phyloP scores from a whole-genome alignment of 345 rosid genomes.

The Brassica incana region DNA sequence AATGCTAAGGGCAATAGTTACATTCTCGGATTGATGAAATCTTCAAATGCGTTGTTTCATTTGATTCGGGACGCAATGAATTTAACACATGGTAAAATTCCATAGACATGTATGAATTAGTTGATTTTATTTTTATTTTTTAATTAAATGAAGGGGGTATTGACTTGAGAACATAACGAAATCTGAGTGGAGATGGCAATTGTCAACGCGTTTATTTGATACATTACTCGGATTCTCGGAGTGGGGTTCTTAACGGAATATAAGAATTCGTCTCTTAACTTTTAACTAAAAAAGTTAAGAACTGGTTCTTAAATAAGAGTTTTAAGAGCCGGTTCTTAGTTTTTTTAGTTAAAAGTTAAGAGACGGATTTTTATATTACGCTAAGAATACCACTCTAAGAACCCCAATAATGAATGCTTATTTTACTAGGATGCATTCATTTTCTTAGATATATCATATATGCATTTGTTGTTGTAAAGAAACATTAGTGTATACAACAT shows the following conservation, averaged over 20 bases:
- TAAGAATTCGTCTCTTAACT: too few species aligned
- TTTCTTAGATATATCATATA: not conserved
- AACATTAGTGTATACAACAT: not conserved
- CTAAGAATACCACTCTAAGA: too few species aligned
- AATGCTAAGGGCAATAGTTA: not conserved
- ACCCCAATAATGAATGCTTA: not conserved
- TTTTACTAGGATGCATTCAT: not conserved
- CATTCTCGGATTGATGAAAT: not conserved
- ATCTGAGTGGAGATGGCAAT: not conserved
- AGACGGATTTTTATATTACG: too few species aligned
- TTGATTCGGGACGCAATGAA: not conserved
- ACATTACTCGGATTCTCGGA: too few species aligned
- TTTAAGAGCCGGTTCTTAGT: too few species aligned
- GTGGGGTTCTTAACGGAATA: too few species aligned
- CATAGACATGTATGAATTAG: not conserved
- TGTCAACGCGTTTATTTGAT: conserved; percentile 13
- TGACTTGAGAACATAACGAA: conserved; percentile 2
- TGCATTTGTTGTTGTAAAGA: not conserved
- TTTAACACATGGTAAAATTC: not conserved
- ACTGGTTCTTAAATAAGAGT: too few species aligned
- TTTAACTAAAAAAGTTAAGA: too few species aligned
- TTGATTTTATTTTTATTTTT: not conserved
- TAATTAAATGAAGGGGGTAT: not conserved
- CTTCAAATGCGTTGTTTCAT: not conserved
- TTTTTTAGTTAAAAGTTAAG: too few species aligned